A percentile compares a stretch with the other conserved stretches of the same genome.
Conservation (phyloP, 805 yeast genomes). For the Ogataea pini region DNA sequence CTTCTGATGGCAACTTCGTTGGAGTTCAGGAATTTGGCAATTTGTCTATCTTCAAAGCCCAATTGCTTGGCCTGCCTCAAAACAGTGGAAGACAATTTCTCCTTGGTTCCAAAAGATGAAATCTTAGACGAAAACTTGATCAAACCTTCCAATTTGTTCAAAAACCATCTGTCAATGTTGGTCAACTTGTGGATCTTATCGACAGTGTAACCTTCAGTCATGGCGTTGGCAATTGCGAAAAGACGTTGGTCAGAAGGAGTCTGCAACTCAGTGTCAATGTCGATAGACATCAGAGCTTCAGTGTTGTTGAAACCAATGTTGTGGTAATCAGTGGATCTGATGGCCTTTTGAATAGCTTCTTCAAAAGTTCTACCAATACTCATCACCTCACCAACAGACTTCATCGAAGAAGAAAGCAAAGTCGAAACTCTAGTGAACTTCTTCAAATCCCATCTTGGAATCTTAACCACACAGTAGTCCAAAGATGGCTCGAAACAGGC, state of each 20-base stretch:
- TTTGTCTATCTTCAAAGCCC: constrained; percentile 96
- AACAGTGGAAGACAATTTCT: constrained; percentile 59
- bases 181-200: constrained; percentile 90
- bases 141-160: constrained; percentile 77
- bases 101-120: constrained; percentile 55
- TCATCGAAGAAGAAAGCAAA: constrained; percentile 89
- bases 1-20: constrained; percentile 93
- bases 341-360: constrained; percentile 97
- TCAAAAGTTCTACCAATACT: constrained; percentile 96
- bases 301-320: constrained; percentile 92
- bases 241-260: constrained; percentile 97
- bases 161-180: constrained; percentile 94
- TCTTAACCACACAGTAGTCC: constrained; percentile 95
- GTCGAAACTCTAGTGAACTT: constrained; percentile 92
- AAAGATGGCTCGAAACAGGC: constrained; percentile 97
- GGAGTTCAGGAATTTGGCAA: constrained; percentile 83
- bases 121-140: constrained; percentile 69
- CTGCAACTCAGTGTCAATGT: constrained; percentile 88
- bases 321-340: constrained; percentile 93
- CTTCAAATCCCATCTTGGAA: constrained; percentile 98
- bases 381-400: constrained; percentile 99
- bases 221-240: constrained; percentile 95
- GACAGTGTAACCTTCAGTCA: constrained; percentile 83
- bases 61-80: constrained; percentile 90
- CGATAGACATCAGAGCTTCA: constrained; percentile 83